Evolutionary conservation across 495 filamentous ascomycete genomes (phyloP), one percentile per base, ranked within the genome.

Genomic region (Viridothelium virens): DNA sequence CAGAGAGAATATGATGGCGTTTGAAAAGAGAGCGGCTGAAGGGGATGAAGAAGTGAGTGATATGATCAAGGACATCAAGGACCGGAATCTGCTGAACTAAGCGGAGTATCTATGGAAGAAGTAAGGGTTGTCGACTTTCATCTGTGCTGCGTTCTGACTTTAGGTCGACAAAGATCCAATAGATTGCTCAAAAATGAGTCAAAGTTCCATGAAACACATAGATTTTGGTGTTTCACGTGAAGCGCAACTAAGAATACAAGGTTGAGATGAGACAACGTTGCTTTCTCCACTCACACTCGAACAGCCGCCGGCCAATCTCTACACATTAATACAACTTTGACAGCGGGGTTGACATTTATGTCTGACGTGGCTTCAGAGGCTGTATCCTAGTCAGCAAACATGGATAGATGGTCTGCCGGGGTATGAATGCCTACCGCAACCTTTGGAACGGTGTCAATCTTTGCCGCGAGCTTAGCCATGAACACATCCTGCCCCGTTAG

Each of bases 21-120:
- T 70, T 48, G 31, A 68, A 56, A 38, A 65, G 53, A 67, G 53
- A 65, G 72, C 72, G 36, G 66, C 64, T 2, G 67, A 47, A 11
- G 70, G 70, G 11, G 72, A 74, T 47, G 68, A 70, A 50, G 70
- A 73, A 37, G 50, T 71, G 14, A 38, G 25, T 46, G 67, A 63
- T 38, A 46, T 71, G 68, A 61, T 71, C 44, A 12, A 68, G 67
- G 70, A 71, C 41, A 56, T 67, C n/a, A 61, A 69, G 67, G 62
- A 65, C 50, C 64, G 70, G 44, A 64, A 62, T 48, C 48, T 71
- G 70, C 31, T 69, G 48, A 61, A 62, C 0, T 59, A 36, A 59
- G 18, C 5, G 18, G 6, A 34, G 25, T 5, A 10, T 59, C 36
- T 31, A 36, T 18, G 31, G n/a, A 18, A 53, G 48, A 14, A 14